Evolutionary conservation across 441 rosid species (phyloP).

Genomic region (Populus hybrid): DNA sequence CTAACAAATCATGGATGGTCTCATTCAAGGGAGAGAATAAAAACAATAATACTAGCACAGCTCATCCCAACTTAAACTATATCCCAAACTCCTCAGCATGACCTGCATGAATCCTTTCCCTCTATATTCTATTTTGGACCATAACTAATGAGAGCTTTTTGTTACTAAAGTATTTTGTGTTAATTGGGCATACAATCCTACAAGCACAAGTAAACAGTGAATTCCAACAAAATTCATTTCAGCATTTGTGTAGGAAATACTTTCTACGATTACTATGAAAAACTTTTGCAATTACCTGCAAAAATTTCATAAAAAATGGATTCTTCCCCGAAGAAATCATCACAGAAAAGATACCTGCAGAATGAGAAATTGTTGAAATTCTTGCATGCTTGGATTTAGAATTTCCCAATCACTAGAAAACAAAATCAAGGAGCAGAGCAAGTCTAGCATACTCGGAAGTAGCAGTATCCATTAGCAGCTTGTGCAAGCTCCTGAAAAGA

Average conservation of each 20-base stretch:
- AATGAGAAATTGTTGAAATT: conserved; percentile 6
- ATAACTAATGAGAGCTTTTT: neutral
- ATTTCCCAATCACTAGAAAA: conserved; percentile 7
- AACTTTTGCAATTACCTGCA: conserved; percentile 49
- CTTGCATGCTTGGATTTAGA: neutral
- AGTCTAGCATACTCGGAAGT: conserved; percentile 84
- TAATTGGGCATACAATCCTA: neutral
- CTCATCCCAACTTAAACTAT: neutral
- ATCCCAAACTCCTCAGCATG: neutral
- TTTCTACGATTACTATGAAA: neutral
- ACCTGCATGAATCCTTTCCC: neutral
- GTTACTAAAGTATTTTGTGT: neutral
- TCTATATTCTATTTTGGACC: neutral
- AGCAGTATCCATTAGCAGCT: conserved; percentile 98
- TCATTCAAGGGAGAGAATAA: neutral
- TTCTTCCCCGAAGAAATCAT: conserved; percentile 97
- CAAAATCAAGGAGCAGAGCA: conserved; percentile 28
- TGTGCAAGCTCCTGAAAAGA: conserved; percentile 96
- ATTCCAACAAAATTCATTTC: neutral
- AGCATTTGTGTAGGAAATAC: neutral
- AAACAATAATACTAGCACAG: neutral
- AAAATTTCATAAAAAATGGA: conserved; percentile 85
- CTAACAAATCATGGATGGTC: neutral
- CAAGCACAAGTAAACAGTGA: neutral
- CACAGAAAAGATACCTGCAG: conserved; percentile 91